Evolutionary conservation across 1,139 yeast genomes (phyloP).

Genomic region (Blastobotrys serpentis): DNA sequence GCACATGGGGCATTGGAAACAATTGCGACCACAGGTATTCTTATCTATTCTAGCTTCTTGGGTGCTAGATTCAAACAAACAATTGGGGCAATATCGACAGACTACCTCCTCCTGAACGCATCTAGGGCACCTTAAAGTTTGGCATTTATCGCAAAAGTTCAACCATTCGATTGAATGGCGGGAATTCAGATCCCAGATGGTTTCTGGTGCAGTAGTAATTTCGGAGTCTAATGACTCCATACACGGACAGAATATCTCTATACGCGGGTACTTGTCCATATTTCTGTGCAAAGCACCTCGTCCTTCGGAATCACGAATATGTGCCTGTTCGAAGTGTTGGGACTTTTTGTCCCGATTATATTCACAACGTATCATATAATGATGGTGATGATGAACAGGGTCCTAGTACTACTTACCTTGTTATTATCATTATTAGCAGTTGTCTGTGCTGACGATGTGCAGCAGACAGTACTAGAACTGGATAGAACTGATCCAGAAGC

Average conservation of each 20-base stretch:
- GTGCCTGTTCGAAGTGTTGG: too few relatives aligned
- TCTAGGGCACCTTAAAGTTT: slow-evolving; percentile 28
- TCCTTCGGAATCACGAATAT: not conserved
- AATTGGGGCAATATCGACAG: slow-evolving; percentile 32
- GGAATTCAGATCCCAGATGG: slow-evolving; percentile 18
- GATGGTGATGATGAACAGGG: not conserved
- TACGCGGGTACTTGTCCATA: not conserved
- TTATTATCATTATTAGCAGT: not conserved
- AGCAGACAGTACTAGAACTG: slow-evolving; percentile 9
- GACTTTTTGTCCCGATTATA: too few relatives aligned
- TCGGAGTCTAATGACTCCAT: slow-evolving; percentile 9
- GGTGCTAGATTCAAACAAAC: slow-evolving; percentile 32
- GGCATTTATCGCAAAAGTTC: slow-evolving; percentile 33
- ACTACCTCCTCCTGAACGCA: slow-evolving; percentile 33
- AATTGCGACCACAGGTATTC: slow-evolving; percentile 31
- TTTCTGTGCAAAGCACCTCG: not conserved
- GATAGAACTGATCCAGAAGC: not conserved
- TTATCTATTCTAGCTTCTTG: slow-evolving; percentile 27
- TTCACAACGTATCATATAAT: too few relatives aligned
- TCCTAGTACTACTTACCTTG: not conserved
- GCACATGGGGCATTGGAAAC: slow-evolving; percentile 33
- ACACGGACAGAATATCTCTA: slow-evolving; percentile 18
- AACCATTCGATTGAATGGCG: slow-evolving; percentile 25
- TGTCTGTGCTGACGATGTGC: not conserved
- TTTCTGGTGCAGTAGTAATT: slow-evolving; percentile 11